Evolutionary conservation across 768 basidiomycete genomes (phyloP).

Genomic region (Podaxis sp.): DNA sequence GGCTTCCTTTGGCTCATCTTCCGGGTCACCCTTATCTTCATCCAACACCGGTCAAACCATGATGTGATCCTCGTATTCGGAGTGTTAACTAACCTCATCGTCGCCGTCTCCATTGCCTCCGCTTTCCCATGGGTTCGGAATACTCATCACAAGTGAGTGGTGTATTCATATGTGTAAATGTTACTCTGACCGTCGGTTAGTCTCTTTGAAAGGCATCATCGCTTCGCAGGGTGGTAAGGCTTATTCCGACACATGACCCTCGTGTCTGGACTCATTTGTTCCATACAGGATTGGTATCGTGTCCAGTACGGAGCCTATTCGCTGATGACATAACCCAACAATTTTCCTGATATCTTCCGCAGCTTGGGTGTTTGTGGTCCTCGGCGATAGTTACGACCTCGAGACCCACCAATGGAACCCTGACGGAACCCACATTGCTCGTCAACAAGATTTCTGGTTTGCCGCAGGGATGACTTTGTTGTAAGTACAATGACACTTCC

Average conservation of each 20-base stretch:
- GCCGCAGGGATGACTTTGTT: constrained; percentile 68
- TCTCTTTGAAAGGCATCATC: constrained; percentile 78
- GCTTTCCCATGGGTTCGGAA: constrained; percentile 81
- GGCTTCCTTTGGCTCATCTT: constrained; percentile 72
- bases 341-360: constrained; percentile 7
- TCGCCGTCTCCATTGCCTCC: constrained; percentile 57
- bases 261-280: constrained; percentile 6
- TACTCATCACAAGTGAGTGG: constrained; percentile 70
- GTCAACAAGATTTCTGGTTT: constrained; percentile 81
- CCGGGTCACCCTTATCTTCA: constrained; percentile 50
- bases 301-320: constrained; percentile 38
- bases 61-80: constrained; percentile 57
- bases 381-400: constrained; percentile 62
- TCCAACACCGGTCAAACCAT: constrained; percentile 45
- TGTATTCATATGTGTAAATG: neutral
- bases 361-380: constrained; percentile 68
- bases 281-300: constrained; percentile 40
- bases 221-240: constrained; percentile 73
- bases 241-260: neutral
- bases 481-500: constrained; percentile 32
- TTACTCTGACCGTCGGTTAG: constrained; percentile 27
- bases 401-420: constrained; percentile 54
- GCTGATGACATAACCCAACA: neutral
- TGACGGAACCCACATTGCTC: constrained; percentile 51
- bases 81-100: constrained; percentile 52